Percentiles rank a stretch among this genome's conserved stretches.
Conservation (phyloP, 257 asterid species). For the Nicotiana otophora region DNA sequence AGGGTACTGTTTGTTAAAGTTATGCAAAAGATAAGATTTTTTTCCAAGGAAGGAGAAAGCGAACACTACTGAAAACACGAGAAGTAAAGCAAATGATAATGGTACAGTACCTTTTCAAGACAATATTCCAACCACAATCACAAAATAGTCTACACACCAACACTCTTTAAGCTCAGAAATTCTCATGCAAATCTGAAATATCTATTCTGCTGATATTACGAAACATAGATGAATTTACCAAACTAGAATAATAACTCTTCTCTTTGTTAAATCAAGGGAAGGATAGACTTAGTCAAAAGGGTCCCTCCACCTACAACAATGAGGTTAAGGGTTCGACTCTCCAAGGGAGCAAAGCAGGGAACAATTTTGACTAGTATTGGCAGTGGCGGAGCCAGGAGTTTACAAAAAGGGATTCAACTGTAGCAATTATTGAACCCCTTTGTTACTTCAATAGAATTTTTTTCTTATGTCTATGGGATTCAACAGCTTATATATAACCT, state of each 20-base stretch:
- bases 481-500: too few relatives aligned
- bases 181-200: neutral
- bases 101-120: neutral
- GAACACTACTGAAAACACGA: neutral
- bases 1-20: constrained; percentile 13
- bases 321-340: neutral
- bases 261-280: neutral
- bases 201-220: neutral
- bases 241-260: neutral
- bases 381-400: too few relatives aligned
- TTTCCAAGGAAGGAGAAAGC: neutral
- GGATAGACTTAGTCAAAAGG: neutral
- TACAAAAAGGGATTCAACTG: too few relatives aligned
- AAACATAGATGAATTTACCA: neutral
- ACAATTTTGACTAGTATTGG: too few relatives aligned
- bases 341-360: neutral
- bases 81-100: neutral
- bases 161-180: neutral
- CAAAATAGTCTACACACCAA: neutral
- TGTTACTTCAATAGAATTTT: too few relatives aligned
- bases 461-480: too few relatives aligned
- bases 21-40: neutral
- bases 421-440: too few relatives aligned
- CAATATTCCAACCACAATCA: neutral
- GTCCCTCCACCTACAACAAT: neutral